Base-by-base conservation (phyloP, 1,284 basidiomycete species). In the Lentinus polychrous region DNA sequence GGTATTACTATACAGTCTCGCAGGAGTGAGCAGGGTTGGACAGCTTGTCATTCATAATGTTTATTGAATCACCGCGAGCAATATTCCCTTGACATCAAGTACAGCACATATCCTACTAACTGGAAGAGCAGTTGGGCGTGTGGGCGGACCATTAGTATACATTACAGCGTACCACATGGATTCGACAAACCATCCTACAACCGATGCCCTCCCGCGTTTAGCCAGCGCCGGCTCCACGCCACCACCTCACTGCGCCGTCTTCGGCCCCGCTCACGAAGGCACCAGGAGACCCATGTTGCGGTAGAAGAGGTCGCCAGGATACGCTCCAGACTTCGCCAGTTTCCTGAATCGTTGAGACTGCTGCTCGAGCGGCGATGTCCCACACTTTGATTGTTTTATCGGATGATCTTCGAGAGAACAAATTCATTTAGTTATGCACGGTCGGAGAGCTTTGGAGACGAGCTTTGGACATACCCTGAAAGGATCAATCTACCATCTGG, bases 301-400 rank as follows among this genome's bases (percentile, higher is more conserved):
- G 65, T 12, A 75, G 71, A 57, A 72, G 76, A 11, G 87, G 88
- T 46, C 86, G 74, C 91, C 91, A 94, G 17, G 83, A 80, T 7
- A 94, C 83, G 14, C 79, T 75, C 91, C 91, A 94, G 1, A 94
- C 86, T 59, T 91, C 88, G 15, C 83, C 85, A 1, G 80, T 78
- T 44, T 91, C 85, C 55, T 84, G 79, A 4, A 84, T 74, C 0
- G 87, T 91, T 31, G 81, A 87, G 3, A 94, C 89, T 22, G 83
- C 81, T 1, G 82, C 71, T 7, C 90, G 81, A 24, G 89, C 78
- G 1, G 74, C 78, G 40, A 94, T 76, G 59, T 94, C 91, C 91
- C 91, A 94, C 2, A 94, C 78, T 62, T 91, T 91, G 57, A 91
- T 81, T 1, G 81, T 82, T 62, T 84, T 86, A 66, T 94, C 91